These are phyloP conservation scores for Solanum pimpinellifolium DNA, from an alignment of 257 asterid genomes.

Conservation along the genomic window DNA sequence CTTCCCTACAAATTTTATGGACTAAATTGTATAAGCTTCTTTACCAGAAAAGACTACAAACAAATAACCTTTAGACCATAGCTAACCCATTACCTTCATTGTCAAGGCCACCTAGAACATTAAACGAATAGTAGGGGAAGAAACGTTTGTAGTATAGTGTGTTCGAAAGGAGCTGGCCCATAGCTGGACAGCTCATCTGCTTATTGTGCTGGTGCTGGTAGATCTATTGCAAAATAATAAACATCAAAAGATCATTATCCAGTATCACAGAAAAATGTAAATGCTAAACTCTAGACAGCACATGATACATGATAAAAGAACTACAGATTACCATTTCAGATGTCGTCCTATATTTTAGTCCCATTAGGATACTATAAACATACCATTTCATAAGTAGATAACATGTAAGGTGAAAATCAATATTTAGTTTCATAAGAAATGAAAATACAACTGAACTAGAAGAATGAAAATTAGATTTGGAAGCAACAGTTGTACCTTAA, in stretches of 20 bases:
- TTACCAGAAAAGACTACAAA: background rate
- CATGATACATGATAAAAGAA: background rate
- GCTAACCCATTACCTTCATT: conserved; percentile 43
- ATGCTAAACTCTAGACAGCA: background rate
- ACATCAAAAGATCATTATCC: background rate
- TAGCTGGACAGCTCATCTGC: conserved; percentile 98
- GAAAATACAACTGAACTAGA: background rate
- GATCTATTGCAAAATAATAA: conserved; percentile 19
- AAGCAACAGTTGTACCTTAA: background rate
- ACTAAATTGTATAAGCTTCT: background rate
- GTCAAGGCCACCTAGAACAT: conserved; percentile 94
- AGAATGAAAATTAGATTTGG: background rate
- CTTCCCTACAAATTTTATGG: conserved; percentile 43
- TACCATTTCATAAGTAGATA: background rate
- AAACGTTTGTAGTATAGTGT: conserved; percentile 87
- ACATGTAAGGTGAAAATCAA: background rate
- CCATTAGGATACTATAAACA: background rate
- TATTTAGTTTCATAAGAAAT: background rate
- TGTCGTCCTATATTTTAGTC: background rate
- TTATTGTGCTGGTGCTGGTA: conserved; percentile 95
- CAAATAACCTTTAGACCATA: background rate
- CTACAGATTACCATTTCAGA: background rate
- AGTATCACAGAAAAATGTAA: background rate
- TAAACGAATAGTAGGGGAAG: conserved; percentile 84
- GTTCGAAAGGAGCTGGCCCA: conserved; percentile 89